Evolutionary conservation across 2,329 filamentous ascomycete species (phyloP).

Genomic region (Xylariaceae sp.): DNA sequence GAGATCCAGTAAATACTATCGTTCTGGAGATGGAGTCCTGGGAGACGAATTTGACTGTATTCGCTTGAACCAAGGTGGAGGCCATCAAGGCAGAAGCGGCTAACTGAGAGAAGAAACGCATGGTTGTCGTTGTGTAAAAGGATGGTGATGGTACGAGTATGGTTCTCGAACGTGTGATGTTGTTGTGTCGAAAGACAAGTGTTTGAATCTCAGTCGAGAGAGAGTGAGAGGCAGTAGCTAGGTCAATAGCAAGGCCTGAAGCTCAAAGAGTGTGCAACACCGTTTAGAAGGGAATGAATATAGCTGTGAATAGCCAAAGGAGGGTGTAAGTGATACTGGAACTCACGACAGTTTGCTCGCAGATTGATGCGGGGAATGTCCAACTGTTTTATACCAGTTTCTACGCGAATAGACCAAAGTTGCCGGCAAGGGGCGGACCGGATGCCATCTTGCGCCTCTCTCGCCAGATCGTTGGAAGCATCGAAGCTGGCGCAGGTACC

Average conservation of each 20-base stretch:
- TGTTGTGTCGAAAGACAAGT: slow-evolving; percentile 7
- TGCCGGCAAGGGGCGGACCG: slow-evolving; percentile 7
- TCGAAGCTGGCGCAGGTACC: slow-evolving; percentile 17
- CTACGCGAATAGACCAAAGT: slow-evolving; percentile 8
- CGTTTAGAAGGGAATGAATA: slow-evolving; percentile 24
- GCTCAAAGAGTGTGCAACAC: slow-evolving; percentile 32
- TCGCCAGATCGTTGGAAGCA: slow-evolving; percentile 3
- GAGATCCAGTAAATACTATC: slow-evolving; percentile 48
- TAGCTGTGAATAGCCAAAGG: slow-evolving; percentile 26
- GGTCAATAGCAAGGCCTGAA: slow-evolving; percentile 20
- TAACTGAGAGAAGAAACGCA: slow-evolving; percentile 45
- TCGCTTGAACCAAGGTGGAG: slow-evolving; percentile 34
- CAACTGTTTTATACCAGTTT: slow-evolving; percentile 22
- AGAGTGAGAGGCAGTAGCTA: slow-evolving; percentile 17
- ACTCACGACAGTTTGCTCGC: slow-evolving; percentile 14
- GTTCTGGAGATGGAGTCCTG: slow-evolving; percentile 51
- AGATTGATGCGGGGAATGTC: slow-evolving; percentile 9
- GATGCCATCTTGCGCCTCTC: slow-evolving; percentile 17
- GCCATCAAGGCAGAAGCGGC: slow-evolving; percentile 12
- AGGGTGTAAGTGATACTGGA: slow-evolving; percentile 15
- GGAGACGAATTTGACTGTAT: slow-evolving; percentile 56
- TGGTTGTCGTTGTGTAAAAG: slow-evolving; percentile 38
- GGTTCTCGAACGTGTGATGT: slow-evolving; percentile 7
- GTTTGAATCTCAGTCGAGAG: slow-evolving; percentile 4
- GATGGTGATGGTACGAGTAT: slow-evolving; percentile 12